A percentile compares a stretch with the other conserved stretches of the same genome.
phyloP scores from a whole-genome alignment of 768 basidiomycete species.

The Mycena filopes region DNA sequence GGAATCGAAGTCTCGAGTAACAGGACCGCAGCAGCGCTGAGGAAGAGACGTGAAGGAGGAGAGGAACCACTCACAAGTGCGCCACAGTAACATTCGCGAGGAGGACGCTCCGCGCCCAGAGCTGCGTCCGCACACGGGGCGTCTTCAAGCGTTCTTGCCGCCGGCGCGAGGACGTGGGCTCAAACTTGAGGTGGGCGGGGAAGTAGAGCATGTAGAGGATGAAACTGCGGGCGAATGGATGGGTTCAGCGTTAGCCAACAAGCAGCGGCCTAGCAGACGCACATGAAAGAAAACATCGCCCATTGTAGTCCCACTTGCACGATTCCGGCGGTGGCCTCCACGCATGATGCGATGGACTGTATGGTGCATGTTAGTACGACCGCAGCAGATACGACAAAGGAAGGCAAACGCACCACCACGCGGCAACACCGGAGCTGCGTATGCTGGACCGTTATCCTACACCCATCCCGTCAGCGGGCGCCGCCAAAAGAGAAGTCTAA shows the following conservation, averaged over 20 bases:
- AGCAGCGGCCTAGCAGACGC: no score
- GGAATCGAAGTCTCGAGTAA: no score
- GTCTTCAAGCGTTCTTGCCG: slow-evolving; percentile 6
- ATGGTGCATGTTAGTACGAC: background rate
- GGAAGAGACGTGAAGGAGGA: no score
- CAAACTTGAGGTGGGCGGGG: slow-evolving; percentile 84
- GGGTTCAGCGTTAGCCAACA: no score
- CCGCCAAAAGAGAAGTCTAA: slow-evolving; percentile 3
- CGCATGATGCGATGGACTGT: slow-evolving; percentile 64
- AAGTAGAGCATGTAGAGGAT: slow-evolving; percentile 94
- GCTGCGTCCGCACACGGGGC: background rate
- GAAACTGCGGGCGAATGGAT: slow-evolving; percentile 66
- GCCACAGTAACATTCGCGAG: slow-evolving; percentile 76
- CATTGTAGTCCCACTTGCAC: slow-evolving; percentile 87
- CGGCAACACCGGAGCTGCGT: slow-evolving; percentile 84
- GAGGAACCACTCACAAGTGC: slow-evolving; percentile 70
- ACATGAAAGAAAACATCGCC: slow-evolving; percentile 88
- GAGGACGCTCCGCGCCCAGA: slow-evolving; percentile 81
- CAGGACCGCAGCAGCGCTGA: no score
- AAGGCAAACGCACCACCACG: slow-evolving; percentile 68
- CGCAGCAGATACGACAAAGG: background rate
- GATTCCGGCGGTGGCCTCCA: slow-evolving; percentile 74
- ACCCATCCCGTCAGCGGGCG: slow-evolving; percentile 32
- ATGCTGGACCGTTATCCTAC: slow-evolving; percentile 87
- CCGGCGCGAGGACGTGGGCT: slow-evolving; percentile 26